Base-by-base conservation (phyloP, 768 basidiomycete species). In the Amanita inopinata region DNA sequence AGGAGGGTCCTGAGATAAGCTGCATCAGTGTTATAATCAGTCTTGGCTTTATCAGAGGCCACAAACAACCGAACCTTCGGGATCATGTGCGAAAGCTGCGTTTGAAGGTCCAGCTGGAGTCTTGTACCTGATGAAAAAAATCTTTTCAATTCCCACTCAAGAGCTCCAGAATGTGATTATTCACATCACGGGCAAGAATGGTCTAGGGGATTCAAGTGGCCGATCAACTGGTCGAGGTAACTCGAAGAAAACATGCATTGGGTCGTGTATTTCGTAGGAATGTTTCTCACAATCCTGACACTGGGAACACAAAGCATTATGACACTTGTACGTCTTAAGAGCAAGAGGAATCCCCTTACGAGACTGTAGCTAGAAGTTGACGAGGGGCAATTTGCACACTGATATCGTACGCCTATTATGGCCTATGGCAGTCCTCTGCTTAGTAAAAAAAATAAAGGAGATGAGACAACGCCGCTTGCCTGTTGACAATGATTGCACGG, bases 351-450 rank as follows among this genome's bases (percentile, higher is more conserved):
- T 17, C 33, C 14, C 2, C 75, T 44, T 56, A 94, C 92, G 54
- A 96, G 61, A 56, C 74, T 93, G 58, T 76, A 92, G 7, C 76
- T 58, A 14, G 62, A 64, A 0, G 88, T 80, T 28, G 66, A 66
- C 3, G 91, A 91, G 0, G 88, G 76, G 53, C 93, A 97, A 47
- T 81, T 83, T 10, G 83, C 88, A 55, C 93, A 97, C 56, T 96
- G 92, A 57, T 83, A 97, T 32, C 92, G 70, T 34, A 73, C 63
- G 4, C 93, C 91, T 39, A 78, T 59, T 43, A 94, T 91, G 19
- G 68, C 61, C 85, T 90, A 7, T 3, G 35, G 40, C 20, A 27
- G 15, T 24, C 8, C 17, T 15, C 30, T 34, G 28, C 44, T 46
- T 41, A 19, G 7, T 17, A 34, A 42, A 1, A 27, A 44, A 30